phyloP scores from a whole-genome alignment of 306 rosid species.

The Rosa lucieae region DNA sequence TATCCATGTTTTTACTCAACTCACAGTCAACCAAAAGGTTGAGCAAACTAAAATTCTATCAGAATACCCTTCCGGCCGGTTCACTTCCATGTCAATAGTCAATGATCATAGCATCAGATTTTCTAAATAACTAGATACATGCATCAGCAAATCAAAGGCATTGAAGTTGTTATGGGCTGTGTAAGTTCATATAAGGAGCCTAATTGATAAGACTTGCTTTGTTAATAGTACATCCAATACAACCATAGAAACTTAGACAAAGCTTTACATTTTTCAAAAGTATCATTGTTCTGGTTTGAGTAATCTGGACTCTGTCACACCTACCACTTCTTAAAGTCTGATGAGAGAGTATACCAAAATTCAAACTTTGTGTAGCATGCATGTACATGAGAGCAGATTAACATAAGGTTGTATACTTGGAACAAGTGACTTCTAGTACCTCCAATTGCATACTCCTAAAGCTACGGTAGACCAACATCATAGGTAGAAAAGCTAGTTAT shows the following conservation, averaged over 20 bases:
- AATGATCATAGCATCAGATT: not conserved
- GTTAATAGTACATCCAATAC: no score
- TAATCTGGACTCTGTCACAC: not conserved
- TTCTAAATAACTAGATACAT: not conserved
- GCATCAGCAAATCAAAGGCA: not conserved
- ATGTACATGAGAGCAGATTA: not conserved
- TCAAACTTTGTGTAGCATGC: not conserved
- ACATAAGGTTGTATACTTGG: not conserved
- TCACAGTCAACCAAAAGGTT: no score
- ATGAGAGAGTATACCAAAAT: not conserved
- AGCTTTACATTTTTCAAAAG: not conserved
- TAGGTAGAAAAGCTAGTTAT: slow-evolving; percentile 28
- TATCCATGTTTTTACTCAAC: no score
- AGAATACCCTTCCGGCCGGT: not conserved
- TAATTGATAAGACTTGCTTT: not conserved
- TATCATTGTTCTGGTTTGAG: not conserved
- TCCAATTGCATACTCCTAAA: slow-evolving; percentile 7
- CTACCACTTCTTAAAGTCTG: not conserved
- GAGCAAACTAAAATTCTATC: no score
- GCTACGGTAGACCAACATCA: slow-evolving; percentile 6
- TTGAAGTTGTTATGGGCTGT: not conserved
- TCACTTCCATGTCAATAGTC: not conserved
- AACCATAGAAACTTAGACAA: not conserved
- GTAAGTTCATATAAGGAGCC: not conserved
- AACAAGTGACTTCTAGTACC: not conserved